Conservation (phyloP, 306 rosid species). For the Astragalus membranaceus region DNA sequence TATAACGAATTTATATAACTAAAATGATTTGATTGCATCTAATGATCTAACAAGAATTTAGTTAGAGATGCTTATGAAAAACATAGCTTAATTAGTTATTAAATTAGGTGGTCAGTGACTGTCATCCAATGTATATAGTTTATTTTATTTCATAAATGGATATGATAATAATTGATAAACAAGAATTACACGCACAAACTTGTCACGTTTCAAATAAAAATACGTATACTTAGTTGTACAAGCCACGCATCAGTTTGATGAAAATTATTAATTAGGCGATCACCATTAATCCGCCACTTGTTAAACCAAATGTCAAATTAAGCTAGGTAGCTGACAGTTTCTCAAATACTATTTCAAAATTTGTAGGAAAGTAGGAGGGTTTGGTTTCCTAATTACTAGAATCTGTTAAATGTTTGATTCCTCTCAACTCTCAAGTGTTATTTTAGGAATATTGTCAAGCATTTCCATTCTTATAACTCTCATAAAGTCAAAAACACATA, state of each 20-base stretch:
- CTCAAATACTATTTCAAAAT: background rate
- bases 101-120: constrained; percentile 35
- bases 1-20: background rate
- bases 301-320: background rate
- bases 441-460: background rate
- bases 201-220: constrained; percentile 17
- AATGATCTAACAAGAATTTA: constrained; percentile 45
- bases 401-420: background rate
- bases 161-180: background rate
- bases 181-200: background rate
- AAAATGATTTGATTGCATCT: constrained; percentile 29
- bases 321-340: background rate
- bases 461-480: too few relatives aligned
- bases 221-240: constrained; percentile 14
- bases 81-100: background rate
- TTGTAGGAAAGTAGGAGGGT: background rate
- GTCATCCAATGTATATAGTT: constrained; percentile 6
- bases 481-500: too few relatives aligned
- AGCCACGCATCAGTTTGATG: background rate
- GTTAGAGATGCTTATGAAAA: constrained; percentile 35
- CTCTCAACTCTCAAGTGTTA: background rate
- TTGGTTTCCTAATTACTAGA: background rate
- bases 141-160: background rate
- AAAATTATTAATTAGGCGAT: background rate
- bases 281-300: background rate